Evolutionary conservation across 345 rosid genomes (phyloP), one percentile per base, ranked within the genome.

Genomic region (Dipteronia dyeriana): DNA sequence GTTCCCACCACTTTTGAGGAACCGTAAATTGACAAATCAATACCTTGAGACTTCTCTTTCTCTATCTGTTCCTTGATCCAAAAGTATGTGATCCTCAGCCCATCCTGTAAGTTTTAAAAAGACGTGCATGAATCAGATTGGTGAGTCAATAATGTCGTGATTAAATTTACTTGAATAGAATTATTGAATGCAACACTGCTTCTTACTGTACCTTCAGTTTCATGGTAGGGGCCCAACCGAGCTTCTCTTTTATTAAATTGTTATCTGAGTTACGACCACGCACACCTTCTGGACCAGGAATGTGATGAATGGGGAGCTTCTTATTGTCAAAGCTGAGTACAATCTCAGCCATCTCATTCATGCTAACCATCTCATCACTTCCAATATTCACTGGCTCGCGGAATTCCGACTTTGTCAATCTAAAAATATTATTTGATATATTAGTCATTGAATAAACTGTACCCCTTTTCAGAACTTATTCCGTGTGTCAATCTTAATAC

Each of bases 341-440:
- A 72, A 87, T 87, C 79, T 89, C 87, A 1, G 90, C 89, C 90
- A 89, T 85, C 81, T 81, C 88, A 11, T 87, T 87, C 90, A 87
- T 87, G 89, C 92, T 85, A 68, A 85, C 92, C 90, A 89, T 87
- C 84, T 89, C 90, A 82, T 89, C 92, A 26, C 92, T 87, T 76
- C 92, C 92, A 51, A 87, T 89, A 68, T 87, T 89, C 76, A 89
- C 85, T 0, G 90, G 90, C 88, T 89, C 91, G 2, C 78, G 84
- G 85, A 87, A 89, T 80, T 89, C 89, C 1, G 91, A 87, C 79
- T 87, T 89, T 1, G 87, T 89, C 84, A 86, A 84, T 66, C 92
- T 89, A 68, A 66, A 74, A 23, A 47, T 1, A 64, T 41, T 43
- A 56, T 31, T 12, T 34, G 17, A 26, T 73, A 34, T 4, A 5